Evolutionary conservation across 2,329 filamentous ascomycete species (phyloP), one percentile per base, ranked within the genome.

Genomic region (Penicillium sp.): DNA sequence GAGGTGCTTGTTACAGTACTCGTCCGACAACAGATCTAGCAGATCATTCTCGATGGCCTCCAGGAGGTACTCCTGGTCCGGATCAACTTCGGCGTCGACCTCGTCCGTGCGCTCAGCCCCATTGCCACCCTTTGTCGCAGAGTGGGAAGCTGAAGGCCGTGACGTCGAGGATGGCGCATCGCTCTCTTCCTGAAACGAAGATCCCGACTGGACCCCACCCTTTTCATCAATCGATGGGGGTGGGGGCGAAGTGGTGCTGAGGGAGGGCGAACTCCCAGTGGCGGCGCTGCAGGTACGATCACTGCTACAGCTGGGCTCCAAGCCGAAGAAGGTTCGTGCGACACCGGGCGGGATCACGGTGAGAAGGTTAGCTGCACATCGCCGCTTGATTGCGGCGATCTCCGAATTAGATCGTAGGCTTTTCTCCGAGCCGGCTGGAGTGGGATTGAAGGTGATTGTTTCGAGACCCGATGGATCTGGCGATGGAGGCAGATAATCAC

Each of bases 1-100:
- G 28, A 97, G 76, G 74, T 96, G 91, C 75, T 92, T 95, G 74
- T 99, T 99, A 73, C 91, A 87, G 74, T 96, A 96, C 46, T 81
- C 78, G 71, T 96, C 91, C 14, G 82, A 83, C 60, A 96, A 86
- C 33, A 92, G 77, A 62, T 88, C 84, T 42, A 97, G 77, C 41
- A 91, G 76, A 22, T 76, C 75, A 48, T 79, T 74, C 64, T 86
- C 83, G 57, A 90, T 80, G 61, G 86, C 81, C 54, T 75, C 71
- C 40, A 84, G 71, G 51, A 84, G 76, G 44, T 73, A 74, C 55
- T 76, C 73, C 46, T 81, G 75, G 20, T 80, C 75, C 46, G 75
- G 69, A 43, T 68, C 68, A n/a, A 50, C 22, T 13, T 52, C 44
- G 31, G 63, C 57, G 33, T 60, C 61, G 4, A 20, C 11, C 11